Base-by-base conservation (phyloP, 2,329 filamentous ascomycete species). In the Cercospora zeina region DNA sequence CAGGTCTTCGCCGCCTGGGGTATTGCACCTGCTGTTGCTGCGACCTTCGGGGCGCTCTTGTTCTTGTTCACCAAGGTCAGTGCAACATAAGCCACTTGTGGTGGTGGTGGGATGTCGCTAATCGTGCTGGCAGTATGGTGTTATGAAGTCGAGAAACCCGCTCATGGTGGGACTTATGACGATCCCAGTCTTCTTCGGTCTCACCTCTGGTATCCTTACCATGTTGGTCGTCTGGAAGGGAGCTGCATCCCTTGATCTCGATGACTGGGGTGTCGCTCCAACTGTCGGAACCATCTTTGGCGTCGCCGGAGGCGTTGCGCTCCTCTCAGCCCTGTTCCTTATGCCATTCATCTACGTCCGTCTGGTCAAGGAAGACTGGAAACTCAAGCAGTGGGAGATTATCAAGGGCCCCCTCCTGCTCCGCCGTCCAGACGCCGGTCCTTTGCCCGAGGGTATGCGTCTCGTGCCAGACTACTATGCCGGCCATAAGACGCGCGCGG, bases 331-430 rank as follows among this genome's bases (percentile, higher is more conserved):
- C 59, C 61, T 82, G 63, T 85, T 85, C 73, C 80, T 87, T 62
- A 77, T 86, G 16, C 85, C 85, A 2, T 87, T 82, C 77, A 70
- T 87, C 62, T 82, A 86, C 72, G 80, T 82, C 60, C 78, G 82
- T 49, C 78, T 89, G 67, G 75, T 88, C 73, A 75, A 81, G 74
- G 79, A 87, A 66, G 85, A 89, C 75, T 83, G 85, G 82, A 75
- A 84, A 69, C 76, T 89, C 62, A 81, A 80, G 64, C 73, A 78
- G 72, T 87, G 78, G 71, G 79, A 87, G 62, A 76, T 87, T 59
- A 66, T 80, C 61, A 72, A 80, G n/a, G 85, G 85, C 0, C 72
- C 72, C 24, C 63, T 76, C 4, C 67, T 77, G 4, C 62, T 65
- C 34, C 63, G 54, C 24, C 54, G 54, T 19, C 54, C 54, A 19